These are phyloP conservation scores for Houttuynia cordata DNA, from an alignment of 164 flowering plant genomes.

Conservation along the genomic window DNA sequence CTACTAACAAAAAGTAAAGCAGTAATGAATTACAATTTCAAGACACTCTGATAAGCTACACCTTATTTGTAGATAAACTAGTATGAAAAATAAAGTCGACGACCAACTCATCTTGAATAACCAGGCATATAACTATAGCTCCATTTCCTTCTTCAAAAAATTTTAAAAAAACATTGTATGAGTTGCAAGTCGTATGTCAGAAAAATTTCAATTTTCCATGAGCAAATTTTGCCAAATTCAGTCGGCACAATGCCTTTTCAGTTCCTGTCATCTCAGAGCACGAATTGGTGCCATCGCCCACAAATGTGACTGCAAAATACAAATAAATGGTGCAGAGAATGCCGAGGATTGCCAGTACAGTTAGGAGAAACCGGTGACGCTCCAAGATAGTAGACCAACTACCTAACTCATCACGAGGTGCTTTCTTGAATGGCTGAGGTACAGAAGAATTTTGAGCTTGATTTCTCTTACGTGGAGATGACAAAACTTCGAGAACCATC, in stretches of 20 bases:
- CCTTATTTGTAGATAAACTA: too few relatives aligned
- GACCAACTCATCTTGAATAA: too few relatives aligned
- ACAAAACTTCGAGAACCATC: slow-evolving; percentile 36
- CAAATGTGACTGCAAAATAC: slow-evolving; percentile 64
- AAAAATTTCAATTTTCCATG: slow-evolving; percentile 48
- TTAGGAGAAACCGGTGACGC: slow-evolving; percentile 66
- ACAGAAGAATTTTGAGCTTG: slow-evolving; percentile 19
- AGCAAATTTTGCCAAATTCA: slow-evolving; percentile 33
- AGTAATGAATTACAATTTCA: too few relatives aligned
- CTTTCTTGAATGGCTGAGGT: slow-evolving; percentile 34
- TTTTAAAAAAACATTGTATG: not conserved
- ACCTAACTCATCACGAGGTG: slow-evolving; percentile 38
- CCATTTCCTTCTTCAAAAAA: not conserved
- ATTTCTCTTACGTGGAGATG: slow-evolving; percentile 41
- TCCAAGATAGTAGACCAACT: slow-evolving; percentile 41
- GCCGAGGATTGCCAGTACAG: slow-evolving; percentile 42
- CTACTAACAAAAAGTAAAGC: too few relatives aligned
- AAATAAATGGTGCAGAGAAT: slow-evolving; percentile 64
- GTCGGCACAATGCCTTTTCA: slow-evolving; percentile 36
- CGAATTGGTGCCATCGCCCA: slow-evolving; percentile 24
- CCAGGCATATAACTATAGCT: not conserved
- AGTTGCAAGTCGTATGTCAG: slow-evolving; percentile 7
- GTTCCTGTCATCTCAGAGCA: slow-evolving; percentile 46
- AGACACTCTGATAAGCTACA: not conserved
- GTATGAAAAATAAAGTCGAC: too few relatives aligned